Conservation (phyloP, 495 filamentous ascomycete species). For the Aspergillus baeticus region DNA sequence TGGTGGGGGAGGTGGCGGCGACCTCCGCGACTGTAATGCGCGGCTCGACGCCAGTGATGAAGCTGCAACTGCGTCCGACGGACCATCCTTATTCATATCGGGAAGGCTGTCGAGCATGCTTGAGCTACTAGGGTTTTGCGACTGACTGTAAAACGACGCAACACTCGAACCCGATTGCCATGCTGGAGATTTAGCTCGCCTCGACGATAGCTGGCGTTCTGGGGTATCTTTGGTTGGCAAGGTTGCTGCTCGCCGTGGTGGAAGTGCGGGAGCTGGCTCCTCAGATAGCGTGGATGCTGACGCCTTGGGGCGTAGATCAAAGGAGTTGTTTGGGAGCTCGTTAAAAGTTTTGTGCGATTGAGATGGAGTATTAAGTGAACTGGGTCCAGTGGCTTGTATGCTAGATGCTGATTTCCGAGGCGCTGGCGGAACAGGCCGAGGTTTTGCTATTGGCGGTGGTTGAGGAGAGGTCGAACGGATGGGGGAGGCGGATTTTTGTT, state of each 20-base stretch:
- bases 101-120: slow-evolving; percentile 24
- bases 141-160: slow-evolving; percentile 25
- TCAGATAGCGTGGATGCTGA: slow-evolving; percentile 17
- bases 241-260: slow-evolving; percentile 24
- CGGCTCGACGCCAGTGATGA: slow-evolving; percentile 77
- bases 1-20: slow-evolving; percentile 42
- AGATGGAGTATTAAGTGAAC: not conserved
- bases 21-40: slow-evolving; percentile 50
- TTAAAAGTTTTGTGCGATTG: not conserved
- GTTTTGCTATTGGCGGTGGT: slow-evolving; percentile 13
- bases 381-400: not conserved
- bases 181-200: slow-evolving; percentile 8
- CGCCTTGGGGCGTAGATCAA: slow-evolving; percentile 11
- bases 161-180: slow-evolving; percentile 29
- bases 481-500: slow-evolving; percentile 12
- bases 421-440: slow-evolving; percentile 16
- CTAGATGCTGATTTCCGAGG: slow-evolving; percentile 12
- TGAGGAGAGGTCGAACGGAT: slow-evolving; percentile 1
- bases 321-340: slow-evolving; percentile 4
- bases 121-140: slow-evolving; percentile 29
- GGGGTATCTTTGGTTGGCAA: slow-evolving; percentile 9
- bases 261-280: slow-evolving; percentile 22
- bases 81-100: slow-evolving; percentile 46
- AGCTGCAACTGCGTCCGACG: slow-evolving; percentile 79
- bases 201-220: slow-evolving; percentile 16